These are phyloP conservation scores for Pseudocercospora cruenta DNA, from an alignment of 2,329 filamentous ascomycete genomes.

Conservation along the genomic window DNA sequence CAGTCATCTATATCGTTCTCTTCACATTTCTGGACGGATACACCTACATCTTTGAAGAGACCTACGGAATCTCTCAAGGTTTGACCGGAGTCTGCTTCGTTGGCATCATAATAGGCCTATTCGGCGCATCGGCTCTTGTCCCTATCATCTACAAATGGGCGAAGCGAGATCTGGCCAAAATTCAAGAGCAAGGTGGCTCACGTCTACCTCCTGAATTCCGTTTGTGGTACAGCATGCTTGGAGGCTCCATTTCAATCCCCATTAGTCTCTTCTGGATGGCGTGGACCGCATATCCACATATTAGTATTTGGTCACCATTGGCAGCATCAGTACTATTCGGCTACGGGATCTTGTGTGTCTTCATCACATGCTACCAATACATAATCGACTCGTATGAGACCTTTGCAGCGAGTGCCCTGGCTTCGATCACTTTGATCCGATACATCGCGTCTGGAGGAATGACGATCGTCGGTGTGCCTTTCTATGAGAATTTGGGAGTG, in stretches of 20 bases:
- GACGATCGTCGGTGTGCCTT: constrained; percentile 43
- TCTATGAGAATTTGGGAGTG: constrained; percentile 26
- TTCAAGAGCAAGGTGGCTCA: constrained; percentile 42
- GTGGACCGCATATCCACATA: constrained; percentile 52
- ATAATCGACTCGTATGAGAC: constrained; percentile 61
- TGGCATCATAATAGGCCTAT: constrained; percentile 24
- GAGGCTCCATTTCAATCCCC: constrained; percentile 52
- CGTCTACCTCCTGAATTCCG: constrained; percentile 58
- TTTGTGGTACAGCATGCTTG: constrained; percentile 57
- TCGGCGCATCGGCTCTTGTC: constrained; percentile 21
- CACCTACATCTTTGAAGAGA: constrained; percentile 56
- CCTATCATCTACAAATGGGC: constrained; percentile 27
- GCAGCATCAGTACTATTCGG: constrained; percentile 58
- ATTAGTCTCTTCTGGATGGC: constrained; percentile 62
- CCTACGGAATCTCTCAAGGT: constrained; percentile 47
- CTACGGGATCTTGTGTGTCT: constrained; percentile 54
- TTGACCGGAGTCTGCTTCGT: constrained; percentile 24
- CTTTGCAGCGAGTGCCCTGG: constrained; percentile 56
- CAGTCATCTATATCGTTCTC: constrained; percentile 56
- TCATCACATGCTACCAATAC: constrained; percentile 59
- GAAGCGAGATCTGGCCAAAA: constrained; percentile 45
- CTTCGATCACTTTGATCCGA: constrained; percentile 44
- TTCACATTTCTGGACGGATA: constrained; percentile 61
- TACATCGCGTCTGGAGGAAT: constrained; percentile 48
- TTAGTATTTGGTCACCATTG: constrained; percentile 58